Evolutionary conservation across 2,329 filamentous ascomycete genomes (phyloP).

Genomic region (Fusarium lateritium): DNA sequence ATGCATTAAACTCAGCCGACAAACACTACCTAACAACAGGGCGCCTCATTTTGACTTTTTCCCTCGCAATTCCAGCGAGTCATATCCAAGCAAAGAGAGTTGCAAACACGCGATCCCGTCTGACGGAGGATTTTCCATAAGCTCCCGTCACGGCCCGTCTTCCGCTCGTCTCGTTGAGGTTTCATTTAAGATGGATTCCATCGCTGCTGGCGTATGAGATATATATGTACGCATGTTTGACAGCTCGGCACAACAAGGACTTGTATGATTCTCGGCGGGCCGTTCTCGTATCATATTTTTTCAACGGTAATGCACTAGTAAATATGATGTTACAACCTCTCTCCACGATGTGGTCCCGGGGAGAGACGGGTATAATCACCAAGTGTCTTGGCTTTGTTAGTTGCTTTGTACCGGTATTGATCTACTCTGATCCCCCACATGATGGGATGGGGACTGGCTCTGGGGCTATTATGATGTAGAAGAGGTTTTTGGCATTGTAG

Average conservation of each 20-base stretch:
- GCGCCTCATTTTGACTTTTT: neutral
- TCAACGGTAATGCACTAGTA: neutral
- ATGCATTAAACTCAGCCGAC: neutral
- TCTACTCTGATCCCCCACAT: neutral
- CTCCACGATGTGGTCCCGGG: slow-evolving; percentile 30
- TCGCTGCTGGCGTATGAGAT: slow-evolving; percentile 6
- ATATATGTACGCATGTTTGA: slow-evolving; percentile 10
- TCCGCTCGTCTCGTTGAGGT: slow-evolving; percentile 15
- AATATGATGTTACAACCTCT: neutral
- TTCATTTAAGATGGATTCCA: slow-evolving; percentile 22
- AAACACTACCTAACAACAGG: neutral
- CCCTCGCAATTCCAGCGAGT: slow-evolving; percentile 1
- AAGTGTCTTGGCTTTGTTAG: slow-evolving; percentile 23
- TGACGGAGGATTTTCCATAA: slow-evolving; percentile 12
- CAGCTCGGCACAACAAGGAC: slow-evolving; percentile 2
- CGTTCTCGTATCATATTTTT: slow-evolving; percentile 15
- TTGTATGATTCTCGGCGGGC: neutral
- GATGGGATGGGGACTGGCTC: neutral
- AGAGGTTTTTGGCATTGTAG: neutral
- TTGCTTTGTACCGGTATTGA: neutral
- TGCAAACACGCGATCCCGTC: neutral
- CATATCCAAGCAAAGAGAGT: neutral
- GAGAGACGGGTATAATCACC: slow-evolving; percentile 25
- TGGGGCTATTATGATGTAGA: neutral
- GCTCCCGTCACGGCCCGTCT: slow-evolving; percentile 36